A percentile compares a stretch with the other conserved stretches of the same genome.
Conservation (phyloP, 228 moss, liverwort and hornwort genomes). For the Sphagnum fallax region DNA sequence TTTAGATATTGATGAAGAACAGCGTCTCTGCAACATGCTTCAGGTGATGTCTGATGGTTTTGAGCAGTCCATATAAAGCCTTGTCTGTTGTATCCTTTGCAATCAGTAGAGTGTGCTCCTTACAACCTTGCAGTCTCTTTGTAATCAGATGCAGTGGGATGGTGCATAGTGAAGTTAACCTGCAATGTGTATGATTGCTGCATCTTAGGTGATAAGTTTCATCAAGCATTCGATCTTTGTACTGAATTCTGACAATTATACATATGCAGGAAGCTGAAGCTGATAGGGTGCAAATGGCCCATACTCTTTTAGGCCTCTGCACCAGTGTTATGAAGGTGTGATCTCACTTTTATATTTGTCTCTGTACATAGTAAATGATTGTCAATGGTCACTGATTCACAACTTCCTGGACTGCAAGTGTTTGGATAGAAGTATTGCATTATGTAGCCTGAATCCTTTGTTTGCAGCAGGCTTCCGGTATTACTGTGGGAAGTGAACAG, state of each 20-base stretch:
- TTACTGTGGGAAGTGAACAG: background rate
- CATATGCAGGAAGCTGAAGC: constrained; percentile 61
- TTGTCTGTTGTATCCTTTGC: background rate
- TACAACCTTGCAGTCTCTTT: background rate
- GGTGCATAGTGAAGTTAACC: background rate
- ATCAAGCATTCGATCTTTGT: background rate
- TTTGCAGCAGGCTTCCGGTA: background rate
- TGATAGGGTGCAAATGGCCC: constrained; percentile 44
- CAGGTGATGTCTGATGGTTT: constrained; percentile 25
- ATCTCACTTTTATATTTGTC: background rate
- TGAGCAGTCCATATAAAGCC: background rate
- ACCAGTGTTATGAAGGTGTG: constrained; percentile 50
- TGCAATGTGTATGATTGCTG: background rate
- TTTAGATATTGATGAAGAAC: constrained; percentile 79
- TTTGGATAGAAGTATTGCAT: background rate
- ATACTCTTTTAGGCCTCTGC: constrained; percentile 51
- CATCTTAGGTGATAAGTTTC: background rate
- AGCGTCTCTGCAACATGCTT: constrained; percentile 52
- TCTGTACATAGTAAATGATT: too few species aligned
- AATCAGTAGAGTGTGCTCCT: background rate
- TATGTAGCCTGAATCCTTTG: background rate
- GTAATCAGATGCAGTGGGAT: background rate
- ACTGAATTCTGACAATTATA: background rate
- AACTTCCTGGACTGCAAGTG: too few species aligned
- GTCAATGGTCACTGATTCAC: too few species aligned